A percentile compares a stretch with the other conserved stretches of the same genome.
Evolutionary conservation across 2,329 filamentous ascomycete genomes (phyloP).

Genomic region (Microcyclospora tardicrescens): DNA sequence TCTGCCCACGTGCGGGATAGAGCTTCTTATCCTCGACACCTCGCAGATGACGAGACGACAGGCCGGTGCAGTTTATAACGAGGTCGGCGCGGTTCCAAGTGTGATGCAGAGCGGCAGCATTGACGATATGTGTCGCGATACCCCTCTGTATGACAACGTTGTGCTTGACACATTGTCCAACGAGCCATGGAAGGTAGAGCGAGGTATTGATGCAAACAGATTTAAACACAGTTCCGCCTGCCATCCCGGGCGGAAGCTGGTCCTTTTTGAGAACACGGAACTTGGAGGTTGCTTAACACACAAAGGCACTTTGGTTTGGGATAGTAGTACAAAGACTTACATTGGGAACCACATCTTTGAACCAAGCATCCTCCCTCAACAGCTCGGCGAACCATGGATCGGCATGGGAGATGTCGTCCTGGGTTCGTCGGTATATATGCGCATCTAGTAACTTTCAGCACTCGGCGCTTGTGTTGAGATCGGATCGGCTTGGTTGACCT

Average conservation of each 20-base stretch:
- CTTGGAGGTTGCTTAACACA: conserved; percentile 6
- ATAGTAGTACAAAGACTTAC: conserved; percentile 25
- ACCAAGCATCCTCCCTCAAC: conserved; percentile 56
- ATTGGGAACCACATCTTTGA: conserved; percentile 56
- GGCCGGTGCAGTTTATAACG: conserved; percentile 73
- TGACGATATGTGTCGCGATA: conserved; percentile 50
- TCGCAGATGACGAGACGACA: conserved; percentile 61
- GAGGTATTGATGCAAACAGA: conserved; percentile 87
- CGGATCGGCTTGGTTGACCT: conserved; percentile 11
- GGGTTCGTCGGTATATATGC: conserved; percentile 44
- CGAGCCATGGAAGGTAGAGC: conserved; percentile 75
- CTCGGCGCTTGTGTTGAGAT: neutral
- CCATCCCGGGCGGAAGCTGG: conserved; percentile 47
- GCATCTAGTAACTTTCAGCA: conserved; percentile 26
- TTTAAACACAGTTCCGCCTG: conserved; percentile 63
- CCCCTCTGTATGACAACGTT: conserved; percentile 46
- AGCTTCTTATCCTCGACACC: conserved; percentile 67
- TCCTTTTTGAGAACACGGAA: conserved; percentile 20
- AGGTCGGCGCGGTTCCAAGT: conserved; percentile 48
- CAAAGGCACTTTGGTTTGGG: neutral
- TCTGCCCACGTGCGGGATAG: conserved; percentile 67
- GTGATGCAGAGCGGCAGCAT: conserved; percentile 51
- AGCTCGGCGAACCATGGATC: conserved; percentile 55
- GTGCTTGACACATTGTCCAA: conserved; percentile 62
- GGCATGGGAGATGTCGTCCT: conserved; percentile 44